Evolutionary conservation across 371 early-diverging fungal genomes (phyloP), one percentile per base, ranked within the genome.

Genomic region (Apophysomyces variabilis): DNA sequence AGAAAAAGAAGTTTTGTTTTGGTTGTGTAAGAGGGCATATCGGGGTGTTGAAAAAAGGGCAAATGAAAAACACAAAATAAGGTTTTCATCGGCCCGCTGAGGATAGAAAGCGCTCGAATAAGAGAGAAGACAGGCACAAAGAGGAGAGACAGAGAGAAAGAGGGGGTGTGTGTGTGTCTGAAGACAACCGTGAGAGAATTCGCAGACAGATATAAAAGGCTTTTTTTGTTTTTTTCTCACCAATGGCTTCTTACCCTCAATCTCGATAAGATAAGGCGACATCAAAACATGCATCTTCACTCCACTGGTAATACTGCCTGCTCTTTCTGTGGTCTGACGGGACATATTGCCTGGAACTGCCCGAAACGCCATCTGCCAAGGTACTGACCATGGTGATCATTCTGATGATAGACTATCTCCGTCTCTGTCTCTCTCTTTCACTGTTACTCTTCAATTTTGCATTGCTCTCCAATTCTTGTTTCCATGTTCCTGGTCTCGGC

Each of bases 321-420:
- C 39, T 74, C 79, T 13, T 79, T 66, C 61, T 79, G 79, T 58
- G 75, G 73, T 64, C 57, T 64, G 1, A n/a, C 38, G 41, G 75
- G 70, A 21, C 77, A 77, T 64, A 74, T 76, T 60, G 78, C 78
- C 43, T 82, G 77, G 79, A 77, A 77, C 26, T 82, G 82, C 59
- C 82, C 82, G 21, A 79, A 82, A 66, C 70, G 82, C 57, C 70
- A 78, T 36, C 72, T 68, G 60, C 82, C 82, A 37, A 66, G 72
- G 32, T 26, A 26, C 65, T 72, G 71, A 68, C 47, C 1, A 26
- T 26, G 32, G 32, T 26, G 32, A 26, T 26, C 32, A 26, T 26
- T 26, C 3, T 26, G 32, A 26, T 26, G 32, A 26, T 26, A 26
- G 32, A 26, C 32, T 26, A 26, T 26, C 32, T 26, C 32, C 3